Conservation (phyloP, 2,329 filamentous ascomycete genomes). For the Fusarium tuaranense region DNA sequence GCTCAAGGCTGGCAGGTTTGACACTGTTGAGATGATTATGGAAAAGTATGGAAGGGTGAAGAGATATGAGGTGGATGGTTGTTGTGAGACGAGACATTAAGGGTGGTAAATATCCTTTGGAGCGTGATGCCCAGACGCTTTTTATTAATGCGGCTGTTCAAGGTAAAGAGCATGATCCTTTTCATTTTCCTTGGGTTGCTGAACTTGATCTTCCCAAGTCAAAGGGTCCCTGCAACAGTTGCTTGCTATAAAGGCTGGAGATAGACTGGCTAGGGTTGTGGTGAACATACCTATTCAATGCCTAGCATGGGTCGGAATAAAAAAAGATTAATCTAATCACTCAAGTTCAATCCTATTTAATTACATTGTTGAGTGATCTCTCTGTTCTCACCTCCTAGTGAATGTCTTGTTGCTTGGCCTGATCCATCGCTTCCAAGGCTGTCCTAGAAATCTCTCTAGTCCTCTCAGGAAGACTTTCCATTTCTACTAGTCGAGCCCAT, state of each 20-base stretch:
- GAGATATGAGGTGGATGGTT: not conserved
- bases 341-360: not conserved
- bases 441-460: not conserved
- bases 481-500: not conserved
- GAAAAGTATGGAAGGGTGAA: not conserved
- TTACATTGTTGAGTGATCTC: not conserved
- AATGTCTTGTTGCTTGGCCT: not conserved
- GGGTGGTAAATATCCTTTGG: not conserved
- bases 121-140: conserved; percentile 17
- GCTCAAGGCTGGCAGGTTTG: not conserved
- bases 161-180: not conserved
- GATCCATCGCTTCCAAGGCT: conserved; percentile 11
- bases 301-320: not conserved
- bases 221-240: not conserved
- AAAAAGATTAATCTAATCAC: not conserved
- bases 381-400: not conserved
- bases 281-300: not conserved
- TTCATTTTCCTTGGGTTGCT: conserved; percentile 31
- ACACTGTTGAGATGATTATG: not conserved
- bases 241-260: not conserved
- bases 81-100: conserved; percentile 13
- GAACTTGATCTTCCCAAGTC: conserved; percentile 23
- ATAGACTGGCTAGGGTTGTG: too few relatives aligned
- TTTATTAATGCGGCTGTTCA: conserved; percentile 40
- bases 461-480: not conserved